Base-by-base conservation (phyloP, 2,329 filamentous ascomycete genomes). In the Teratosphaeria epicoccoides region DNA sequence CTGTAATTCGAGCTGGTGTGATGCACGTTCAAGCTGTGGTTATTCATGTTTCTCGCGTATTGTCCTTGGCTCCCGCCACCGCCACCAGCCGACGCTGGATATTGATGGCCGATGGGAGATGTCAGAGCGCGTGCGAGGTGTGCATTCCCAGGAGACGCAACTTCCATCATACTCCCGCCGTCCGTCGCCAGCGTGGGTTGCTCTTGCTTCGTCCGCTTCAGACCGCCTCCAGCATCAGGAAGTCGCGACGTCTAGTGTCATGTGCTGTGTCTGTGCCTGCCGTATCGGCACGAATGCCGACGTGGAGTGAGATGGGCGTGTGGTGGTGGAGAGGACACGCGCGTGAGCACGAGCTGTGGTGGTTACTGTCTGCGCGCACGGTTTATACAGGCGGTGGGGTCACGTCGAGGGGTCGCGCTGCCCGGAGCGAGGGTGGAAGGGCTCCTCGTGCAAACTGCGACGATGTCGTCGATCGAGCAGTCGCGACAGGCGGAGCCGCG, bases 1-100 rank as follows among this genome's bases (percentile, higher is more conserved):
- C 70, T 73, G 67, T 73, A 71, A 58, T 71, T 70, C 45, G 64
- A 67, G 63, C 69, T 70, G 58, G 73, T 71, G 65, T 70, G 72
- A 64, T 64, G 70, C 64, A 74, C 70, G 54, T 54, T 46, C 17
- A 47, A 22, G 29, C 17, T 14, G 47, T 49, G 52, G 28, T 37
- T 47, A 28, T 26, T 51, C 48, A 46, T 47, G 49, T 48, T 53
- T n/a, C 47, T 24, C 17, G 33, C n/a, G 33, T 40, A 40, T 20
- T 22, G 33, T 20, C 33, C 33, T 40, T 40, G 33, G n/a, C 33
- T 40, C 14, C 33, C 33, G n/a, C 3, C 33, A 24, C 43, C 33
- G n/a, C 33, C 33, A 40, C 33, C 33, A 40, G 5, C 33, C 6
- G 43, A 6, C 24, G 43, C 43, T 46, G 20, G 33, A 40, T 40